Percentiles rank a stretch among this genome's conserved stretches.
Conservation (phyloP, 2,329 filamentous ascomycete species). For the Didymella segeticola region DNA sequence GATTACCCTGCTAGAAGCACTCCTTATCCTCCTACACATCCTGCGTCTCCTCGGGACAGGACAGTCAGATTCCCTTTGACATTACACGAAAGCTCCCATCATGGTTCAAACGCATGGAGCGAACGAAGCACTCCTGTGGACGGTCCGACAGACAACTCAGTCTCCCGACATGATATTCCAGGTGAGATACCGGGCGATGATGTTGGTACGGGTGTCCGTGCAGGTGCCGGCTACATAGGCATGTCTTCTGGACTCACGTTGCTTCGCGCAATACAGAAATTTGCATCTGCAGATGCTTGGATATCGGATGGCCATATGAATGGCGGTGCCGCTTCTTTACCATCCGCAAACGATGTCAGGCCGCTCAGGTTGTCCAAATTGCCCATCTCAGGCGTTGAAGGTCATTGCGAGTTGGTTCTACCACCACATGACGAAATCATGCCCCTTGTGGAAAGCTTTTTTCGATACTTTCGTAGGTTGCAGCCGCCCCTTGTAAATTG, state of each 20-base stretch:
- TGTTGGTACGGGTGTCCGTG: neutral
- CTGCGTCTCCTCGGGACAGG: neutral
- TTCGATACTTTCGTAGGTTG: neutral
- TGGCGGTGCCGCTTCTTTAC: neutral
- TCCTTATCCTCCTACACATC: neutral
- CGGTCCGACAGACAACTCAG: neutral
- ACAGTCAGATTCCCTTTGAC: neutral
- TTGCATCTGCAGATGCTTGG: neutral
- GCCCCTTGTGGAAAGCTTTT: neutral
- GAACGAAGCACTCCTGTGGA: neutral
- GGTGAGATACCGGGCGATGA: neutral
- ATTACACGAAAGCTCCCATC: neutral
- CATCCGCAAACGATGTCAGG: neutral
- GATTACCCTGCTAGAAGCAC: neutral
- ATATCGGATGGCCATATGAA: neutral
- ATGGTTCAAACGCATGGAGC: neutral
- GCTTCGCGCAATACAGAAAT: neutral
- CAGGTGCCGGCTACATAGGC: neutral
- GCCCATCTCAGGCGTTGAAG: neutral
- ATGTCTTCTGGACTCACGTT: neutral
- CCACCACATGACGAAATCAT: neutral
- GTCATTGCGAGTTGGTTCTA: neutral
- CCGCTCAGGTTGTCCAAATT: neutral
- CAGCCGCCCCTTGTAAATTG: no score
- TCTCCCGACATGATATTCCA: neutral